Base-by-base conservation (phyloP, 768 basidiomycete species). In the Ramaria sp. region DNA sequence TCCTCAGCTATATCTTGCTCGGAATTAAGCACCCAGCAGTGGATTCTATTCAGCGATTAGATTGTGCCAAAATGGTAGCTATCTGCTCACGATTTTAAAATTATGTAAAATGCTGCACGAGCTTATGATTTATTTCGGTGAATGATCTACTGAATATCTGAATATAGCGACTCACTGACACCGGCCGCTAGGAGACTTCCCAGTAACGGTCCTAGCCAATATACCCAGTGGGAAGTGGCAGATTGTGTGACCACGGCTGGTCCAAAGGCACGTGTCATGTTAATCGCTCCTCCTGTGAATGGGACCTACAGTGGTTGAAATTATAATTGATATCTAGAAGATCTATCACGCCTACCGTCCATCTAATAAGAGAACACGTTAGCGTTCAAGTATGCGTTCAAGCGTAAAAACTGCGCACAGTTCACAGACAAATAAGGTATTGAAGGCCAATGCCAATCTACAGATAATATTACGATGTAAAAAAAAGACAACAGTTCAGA, bases 191-290 rank as follows among this genome's bases (percentile, higher is more conserved):
- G 72, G 11, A 88, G 65, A 6, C 82, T 75, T 33, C 87, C 86
- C 20, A 88, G 71, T 53, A 77, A 77, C 0, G 85, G 85, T 37
- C 87, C 86, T 7, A 86, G 68, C 84, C 84, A 85, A 63, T 84
- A 84, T 59, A 85, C 73, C 84, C 83, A 86, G 42, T 86, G 85
- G 4, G 70, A 58, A 20, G 66, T 60, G 47, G 75, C 72, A 63
- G 85, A 86, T 19, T 80, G 78, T n/a, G 78, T 75, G 39, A 86
- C 72, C 2, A 79, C 82, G 4, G 86, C 82, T 1, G 86, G 84
- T 3, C 84, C 85, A 65, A 86, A 86, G 0, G 85, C 66, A 54
- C 84, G 76, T 12, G 84, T 84, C 3, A 81, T 78, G 62, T 87
- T 87, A 78, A 84, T 82, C n/a, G 73, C 73, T 3, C 80, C 83